Percentiles rank a stretch among this genome's conserved stretches.
Evolutionary conservation across 352 stramenopile species (phyloP).

Genomic region (Globisporangium orthogonon): DNA sequence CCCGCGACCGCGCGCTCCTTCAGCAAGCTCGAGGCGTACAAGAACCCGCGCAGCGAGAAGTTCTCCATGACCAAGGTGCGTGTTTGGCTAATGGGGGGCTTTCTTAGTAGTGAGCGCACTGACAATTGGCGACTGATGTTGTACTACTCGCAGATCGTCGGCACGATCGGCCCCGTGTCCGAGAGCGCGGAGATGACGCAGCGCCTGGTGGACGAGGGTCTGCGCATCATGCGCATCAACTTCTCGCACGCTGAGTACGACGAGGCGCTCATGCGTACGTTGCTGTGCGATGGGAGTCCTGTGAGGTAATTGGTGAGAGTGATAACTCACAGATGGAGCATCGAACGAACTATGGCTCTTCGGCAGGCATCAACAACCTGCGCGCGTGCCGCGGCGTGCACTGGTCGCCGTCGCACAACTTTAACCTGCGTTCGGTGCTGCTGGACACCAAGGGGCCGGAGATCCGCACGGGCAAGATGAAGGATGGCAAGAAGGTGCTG

Average conservation of each 20-base stretch:
- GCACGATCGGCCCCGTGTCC: constrained; percentile 89
- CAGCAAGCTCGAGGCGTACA: constrained; percentile 40
- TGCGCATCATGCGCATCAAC: constrained; percentile 94
- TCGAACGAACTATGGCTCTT: not conserved
- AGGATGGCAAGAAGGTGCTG: constrained; percentile 80
- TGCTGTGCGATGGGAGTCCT: not conserved
- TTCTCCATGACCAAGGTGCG: constrained; percentile 84
- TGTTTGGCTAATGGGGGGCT: not conserved
- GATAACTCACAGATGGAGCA: too few relatives aligned
- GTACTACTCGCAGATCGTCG: constrained; percentile 70
- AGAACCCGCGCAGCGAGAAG: constrained; percentile 73
- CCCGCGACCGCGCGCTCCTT: constrained; percentile 9
- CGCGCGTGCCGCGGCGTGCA: constrained; percentile 80
- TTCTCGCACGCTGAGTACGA: constrained; percentile 93
- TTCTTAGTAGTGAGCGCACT: not conserved
- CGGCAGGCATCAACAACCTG: constrained; percentile 52
- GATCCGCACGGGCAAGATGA: constrained; percentile 91
- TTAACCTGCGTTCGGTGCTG: constrained; percentile 90
- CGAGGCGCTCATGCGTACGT: constrained; percentile 55
- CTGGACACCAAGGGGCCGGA: constrained; percentile 94
- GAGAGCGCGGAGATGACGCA: constrained; percentile 72
- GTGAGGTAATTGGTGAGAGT: not conserved
- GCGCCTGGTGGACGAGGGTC: constrained; percentile 78
- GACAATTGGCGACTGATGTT: not conserved
- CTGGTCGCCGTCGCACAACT: constrained; percentile 47